Evolutionary conservation across 2,329 filamentous ascomycete genomes (phyloP), one percentile per base, ranked within the genome.

Genomic region (Phoma sp.): DNA sequence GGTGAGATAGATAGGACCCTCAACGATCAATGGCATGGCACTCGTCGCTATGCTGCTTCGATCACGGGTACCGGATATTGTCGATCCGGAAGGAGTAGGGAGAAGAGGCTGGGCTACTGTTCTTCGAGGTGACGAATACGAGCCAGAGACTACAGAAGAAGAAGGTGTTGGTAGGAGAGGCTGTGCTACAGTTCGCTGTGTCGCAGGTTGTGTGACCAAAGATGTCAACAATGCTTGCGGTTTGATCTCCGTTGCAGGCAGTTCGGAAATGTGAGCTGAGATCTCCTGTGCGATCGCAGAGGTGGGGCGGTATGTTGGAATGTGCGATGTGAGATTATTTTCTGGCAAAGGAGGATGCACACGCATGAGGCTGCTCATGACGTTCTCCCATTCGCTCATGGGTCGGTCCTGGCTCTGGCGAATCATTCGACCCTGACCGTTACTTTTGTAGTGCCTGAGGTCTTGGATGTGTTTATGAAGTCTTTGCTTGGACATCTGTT

Each of bases 381-480:
- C 71, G 25, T 65, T 69, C 36, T 75, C 71, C 72, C 73, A 75
- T 22, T 73, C 72, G 40, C 68, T 74, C 52, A 74, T 74, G 10
- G 74, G 72, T 10, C 72, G 64, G 47, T 80, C 78, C 38, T 76
- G 73, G 54, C 75, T 72, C 64, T 74, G 77, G 41, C 72, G 64
- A 2, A 77, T 70, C 7, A 73, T 51, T 4, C 49, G 69, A 4
- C 61, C 65, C 54, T 75, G 75, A 7, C 67, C 69, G 49, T 67
- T 76, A 9, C 63, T 70, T 25, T 72, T 71, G 25, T 70, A 67
- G 4, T 74, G 62, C 6, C 70, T 70, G 36, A 81, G 75, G 56
- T 81, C 78, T 0, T 69, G 73, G 8, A 75, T 77, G 35, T 79
- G 72, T 7, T 65, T 69, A 18, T 78, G 74, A 10, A 78, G 75